phyloP scores from a whole-genome alignment of 2,329 filamentous ascomycete species.

The Lomentospora prolificans region DNA sequence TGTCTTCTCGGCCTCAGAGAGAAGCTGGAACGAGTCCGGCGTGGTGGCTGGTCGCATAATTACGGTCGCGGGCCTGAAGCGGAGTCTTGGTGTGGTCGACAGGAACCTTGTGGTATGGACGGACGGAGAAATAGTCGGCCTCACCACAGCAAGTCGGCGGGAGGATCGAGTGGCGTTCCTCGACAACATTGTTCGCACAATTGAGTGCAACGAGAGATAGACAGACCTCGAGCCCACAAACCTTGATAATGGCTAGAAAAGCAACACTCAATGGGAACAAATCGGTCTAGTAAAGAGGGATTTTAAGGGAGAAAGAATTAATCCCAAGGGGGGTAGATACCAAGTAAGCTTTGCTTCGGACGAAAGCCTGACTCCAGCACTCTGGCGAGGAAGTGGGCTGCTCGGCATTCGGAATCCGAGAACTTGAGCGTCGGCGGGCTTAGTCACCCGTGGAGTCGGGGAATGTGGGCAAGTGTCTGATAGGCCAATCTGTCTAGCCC shows the following conservation, averaged over 20 bases:
- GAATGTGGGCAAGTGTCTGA: neutral
- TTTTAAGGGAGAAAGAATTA: neutral
- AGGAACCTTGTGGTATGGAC: neutral
- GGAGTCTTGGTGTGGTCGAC: constrained; percentile 2
- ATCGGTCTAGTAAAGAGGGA: no score
- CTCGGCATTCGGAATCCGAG: constrained; percentile 3
- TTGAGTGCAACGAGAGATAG: neutral
- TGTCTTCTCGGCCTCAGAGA: constrained; percentile 67
- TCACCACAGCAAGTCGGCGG: constrained; percentile 6
- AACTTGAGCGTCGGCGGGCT: neutral
- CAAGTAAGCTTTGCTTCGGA: neutral
- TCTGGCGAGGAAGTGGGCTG: neutral
- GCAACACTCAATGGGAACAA: neutral
- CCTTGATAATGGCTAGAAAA: neutral
- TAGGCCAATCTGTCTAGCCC: constrained; percentile 7
- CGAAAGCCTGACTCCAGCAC: neutral
- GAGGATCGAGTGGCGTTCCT: constrained; percentile 1
- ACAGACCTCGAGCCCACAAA: neutral
- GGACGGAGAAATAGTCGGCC: neutral
- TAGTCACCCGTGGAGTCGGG: neutral
- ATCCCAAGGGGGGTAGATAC: neutral
- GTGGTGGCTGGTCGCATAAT: constrained; percentile 22
- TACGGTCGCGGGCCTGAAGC: neutral
- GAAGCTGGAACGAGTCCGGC: constrained; percentile 76
- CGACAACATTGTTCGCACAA: neutral